Evolutionary conservation across 306 rosid genomes (phyloP), one percentile per base, ranked within the genome.

Genomic region (Vicia faba): DNA sequence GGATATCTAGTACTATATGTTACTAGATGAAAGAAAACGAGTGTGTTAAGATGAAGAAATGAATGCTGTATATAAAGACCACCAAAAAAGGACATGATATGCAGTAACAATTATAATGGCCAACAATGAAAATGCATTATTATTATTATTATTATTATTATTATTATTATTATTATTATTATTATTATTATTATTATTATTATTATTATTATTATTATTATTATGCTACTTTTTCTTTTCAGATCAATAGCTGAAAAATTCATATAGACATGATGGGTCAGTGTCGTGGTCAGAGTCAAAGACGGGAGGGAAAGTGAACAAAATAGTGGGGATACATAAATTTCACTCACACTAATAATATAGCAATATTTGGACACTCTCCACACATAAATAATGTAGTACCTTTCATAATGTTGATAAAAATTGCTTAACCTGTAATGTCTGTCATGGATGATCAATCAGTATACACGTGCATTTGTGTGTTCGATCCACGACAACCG

Each of bases 281-380:
- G 20, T 68, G 84, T 81, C 84, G 73, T 64, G 12, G 9, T 77
- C 74, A 81, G 79, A 81, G 61, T 66, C 76, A 72, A 72, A 49
- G 65, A 68, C 44, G 44, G 18, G 38, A 33, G 8, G 28, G 57
- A 38, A 79, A 75, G 73, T 59, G 61, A 50, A 39, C 16, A 13
- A 16, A 38, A 8, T 54, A 68, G 64, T 39, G 57, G 29, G 61
- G 51, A 48, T 46, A 35, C 9, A 54, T 53, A 38, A 54, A 61
- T 51, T 29, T 61, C 48, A 59, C 68, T 60, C 38, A 33, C 31
- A 46, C 8, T 46, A 18, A 46, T 61, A 49, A 49, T 49, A 53
- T 71, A 13, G 29, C 53, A 29, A 12, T 41, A 33, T 33, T 7
- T 33, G 38, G 38, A 33, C 38, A 9, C 38, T 33, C 38, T 6